A percentile compares a stretch with the other conserved stretches of the same genome.
Evolutionary conservation across 495 filamentous ascomycete species (phyloP).

Genomic region (Pyrenula aspistea): DNA sequence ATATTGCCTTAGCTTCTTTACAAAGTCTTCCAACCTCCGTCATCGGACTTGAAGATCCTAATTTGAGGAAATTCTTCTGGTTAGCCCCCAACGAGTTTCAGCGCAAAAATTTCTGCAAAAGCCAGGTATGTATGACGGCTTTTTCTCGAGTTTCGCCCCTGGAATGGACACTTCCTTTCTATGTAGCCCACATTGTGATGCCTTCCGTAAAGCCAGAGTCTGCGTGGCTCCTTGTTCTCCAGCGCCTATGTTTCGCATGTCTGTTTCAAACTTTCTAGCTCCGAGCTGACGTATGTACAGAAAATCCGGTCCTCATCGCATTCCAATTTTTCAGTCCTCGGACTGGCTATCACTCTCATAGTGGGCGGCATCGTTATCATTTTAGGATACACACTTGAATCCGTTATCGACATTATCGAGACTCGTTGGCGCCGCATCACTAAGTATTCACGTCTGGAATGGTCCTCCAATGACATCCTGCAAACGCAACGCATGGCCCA

Average conservation of each 20-base stretch:
- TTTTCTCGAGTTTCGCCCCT: too few relatives aligned
- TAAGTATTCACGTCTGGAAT: constrained; percentile 6
- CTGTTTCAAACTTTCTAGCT: not conserved
- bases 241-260: too few relatives aligned
- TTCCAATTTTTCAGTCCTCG: constrained; percentile 8
- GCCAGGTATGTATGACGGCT: not conserved
- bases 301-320: constrained; percentile 7
- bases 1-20: not conserved
- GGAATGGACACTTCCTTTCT: too few relatives aligned
- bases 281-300: constrained; percentile 1
- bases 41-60: not conserved
- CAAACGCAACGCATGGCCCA: constrained; percentile 11
- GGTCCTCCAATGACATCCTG: constrained; percentile 6
- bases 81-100: not conserved
- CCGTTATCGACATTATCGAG: constrained; percentile 2
- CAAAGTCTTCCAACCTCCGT: constrained; percentile 2
- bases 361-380: constrained; percentile 6
- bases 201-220: too few relatives aligned
- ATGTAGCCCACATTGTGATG: too few relatives aligned
- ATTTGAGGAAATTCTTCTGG: not conserved
- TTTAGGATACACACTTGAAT: constrained; percentile 6
- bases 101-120: not conserved
- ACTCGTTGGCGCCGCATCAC: not conserved
- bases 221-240: too few relatives aligned
- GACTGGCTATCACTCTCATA: constrained; percentile 4